Base-by-base conservation (phyloP, 2,329 filamentous ascomycete species). In the Pestalotiopsis sp. region DNA sequence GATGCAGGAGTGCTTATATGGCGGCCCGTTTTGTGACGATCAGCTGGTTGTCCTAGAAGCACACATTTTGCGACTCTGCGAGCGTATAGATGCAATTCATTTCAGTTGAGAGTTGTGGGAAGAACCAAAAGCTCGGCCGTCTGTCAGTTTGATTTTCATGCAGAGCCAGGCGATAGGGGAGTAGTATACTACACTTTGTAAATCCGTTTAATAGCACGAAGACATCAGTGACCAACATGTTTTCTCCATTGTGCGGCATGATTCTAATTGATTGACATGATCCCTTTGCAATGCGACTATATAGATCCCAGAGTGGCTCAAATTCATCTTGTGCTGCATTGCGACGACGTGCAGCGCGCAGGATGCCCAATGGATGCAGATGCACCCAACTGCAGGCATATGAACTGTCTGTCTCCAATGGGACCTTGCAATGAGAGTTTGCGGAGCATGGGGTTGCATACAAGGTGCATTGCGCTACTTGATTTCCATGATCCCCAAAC, bases 161-260 rank as follows among this genome's bases (percentile, higher is more conserved):
- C 69, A 71, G 67, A 74, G 71, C 72, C 71, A 70, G 73, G 70
- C 70, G 72, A 74, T 72, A 72, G 59, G 74, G 75, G 70, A 76
- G 70, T 74, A 75, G 72, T 77, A 78, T 77, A 62, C 59, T 62
- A 75, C 72, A 74, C 72, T 75, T 77, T 79, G 76, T 77, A 77
- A 76, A 78, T 76, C 72, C 73, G 71, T 76, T 77, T 77, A 77
- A 77, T 77, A 75, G 73, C 72, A 76, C 68, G 70, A 74, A 66
- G 27, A 20, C 41, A 59, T 56, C 23, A 23, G 56, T 66, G 49
- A 23, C 23, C 52, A 11, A 56, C 23, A 27, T 52, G 12, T 64
- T 52, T 64, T 64, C 27, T 52, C 17, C 25, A 17, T 31, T 14
- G 12, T 36, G 17, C n/a, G 11, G 4, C 17, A 20, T 62, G 12